Conservation (phyloP, 768 basidiomycete species). For the Holtermanniella nyarrowii region DNA sequence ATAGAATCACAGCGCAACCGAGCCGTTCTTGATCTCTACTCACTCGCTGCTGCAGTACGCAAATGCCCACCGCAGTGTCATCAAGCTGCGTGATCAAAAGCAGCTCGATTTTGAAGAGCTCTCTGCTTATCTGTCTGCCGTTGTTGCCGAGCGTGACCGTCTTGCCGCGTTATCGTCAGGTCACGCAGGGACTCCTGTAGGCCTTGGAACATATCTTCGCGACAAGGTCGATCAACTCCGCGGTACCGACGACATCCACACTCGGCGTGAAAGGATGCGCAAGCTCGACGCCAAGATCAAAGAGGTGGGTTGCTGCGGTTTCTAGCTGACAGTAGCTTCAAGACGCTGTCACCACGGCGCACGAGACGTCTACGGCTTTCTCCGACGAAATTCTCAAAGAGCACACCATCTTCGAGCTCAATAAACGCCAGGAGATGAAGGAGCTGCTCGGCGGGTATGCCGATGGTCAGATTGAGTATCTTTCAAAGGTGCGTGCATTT, state of each 20-base stretch:
- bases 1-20: conserved; percentile 79
- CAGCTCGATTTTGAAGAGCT: conserved; percentile 98
- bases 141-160: conserved; percentile 84
- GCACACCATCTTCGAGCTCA: conserved; percentile 76
- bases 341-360: conserved; percentile 89
- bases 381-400: conserved; percentile 89
- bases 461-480: conserved; percentile 91
- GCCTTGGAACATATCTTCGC: conserved; percentile 77
- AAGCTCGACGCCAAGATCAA: conserved; percentile 91
- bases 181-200: conserved; percentile 64
- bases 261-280: conserved; percentile 82
- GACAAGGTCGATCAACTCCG: conserved; percentile 85
- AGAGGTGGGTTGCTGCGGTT: conserved; percentile 53
- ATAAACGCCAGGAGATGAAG: conserved; percentile 94
- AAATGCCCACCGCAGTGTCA: conserved; percentile 80
- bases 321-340: conserved; percentile 54
- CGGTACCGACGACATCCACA: conserved; percentile 86
- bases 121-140: conserved; percentile 84
- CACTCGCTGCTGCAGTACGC: conserved; percentile 91
- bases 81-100: conserved; percentile 94
- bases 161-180: conserved; percentile 79
- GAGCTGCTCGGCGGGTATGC: conserved; percentile 80
- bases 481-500: too few species aligned
- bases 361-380: conserved; percentile 92
- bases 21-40: conserved; percentile 80